phyloP scores from a whole-genome alignment of 2,329 filamentous ascomycete species.

The Penicillium capsulatum region DNA sequence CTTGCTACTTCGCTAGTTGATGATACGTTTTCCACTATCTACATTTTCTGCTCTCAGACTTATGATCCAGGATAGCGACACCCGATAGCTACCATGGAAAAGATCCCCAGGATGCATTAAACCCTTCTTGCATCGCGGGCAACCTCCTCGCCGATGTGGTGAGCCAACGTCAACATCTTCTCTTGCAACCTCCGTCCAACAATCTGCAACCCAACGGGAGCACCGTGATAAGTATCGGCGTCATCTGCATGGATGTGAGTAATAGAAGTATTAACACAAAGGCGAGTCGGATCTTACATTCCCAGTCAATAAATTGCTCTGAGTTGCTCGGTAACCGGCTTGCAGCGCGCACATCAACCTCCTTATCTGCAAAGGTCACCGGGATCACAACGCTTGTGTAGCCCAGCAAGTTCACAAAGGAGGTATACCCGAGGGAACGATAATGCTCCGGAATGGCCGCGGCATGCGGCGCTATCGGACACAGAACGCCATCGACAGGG shows the following conservation, averaged over 20 bases:
- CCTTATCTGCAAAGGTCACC: conserved; percentile 52
- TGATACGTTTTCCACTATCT: no score
- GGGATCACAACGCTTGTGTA: conserved; percentile 55
- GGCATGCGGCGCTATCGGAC: conserved; percentile 41
- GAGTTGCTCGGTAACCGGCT: conserved; percentile 41
- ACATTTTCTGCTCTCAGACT: no score
- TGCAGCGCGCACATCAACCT: conserved; percentile 42
- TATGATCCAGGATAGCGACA: no score
- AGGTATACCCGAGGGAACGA: conserved; percentile 45
- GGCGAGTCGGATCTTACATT: conserved; percentile 43
- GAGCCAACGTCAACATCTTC: conserved; percentile 46
- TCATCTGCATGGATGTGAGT: conserved; percentile 39
- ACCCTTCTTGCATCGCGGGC: neutral
- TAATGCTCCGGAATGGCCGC: conserved; percentile 43
- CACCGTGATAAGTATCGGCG: conserved; percentile 47
- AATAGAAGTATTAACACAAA: neutral
- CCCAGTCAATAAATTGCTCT: conserved; percentile 45
- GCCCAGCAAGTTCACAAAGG: conserved; percentile 53
- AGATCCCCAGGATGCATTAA: no score
- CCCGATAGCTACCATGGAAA: no score
- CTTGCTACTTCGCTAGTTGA: no score
- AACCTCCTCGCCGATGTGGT: conserved; percentile 32
- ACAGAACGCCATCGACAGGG: conserved; percentile 52
- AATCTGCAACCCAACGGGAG: conserved; percentile 48
- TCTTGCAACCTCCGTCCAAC: conserved; percentile 50